These are phyloP conservation scores for Syncephalastrum contaminatum DNA, from an alignment of 371 early-diverging fungal species.

Conservation along the genomic window DNA sequence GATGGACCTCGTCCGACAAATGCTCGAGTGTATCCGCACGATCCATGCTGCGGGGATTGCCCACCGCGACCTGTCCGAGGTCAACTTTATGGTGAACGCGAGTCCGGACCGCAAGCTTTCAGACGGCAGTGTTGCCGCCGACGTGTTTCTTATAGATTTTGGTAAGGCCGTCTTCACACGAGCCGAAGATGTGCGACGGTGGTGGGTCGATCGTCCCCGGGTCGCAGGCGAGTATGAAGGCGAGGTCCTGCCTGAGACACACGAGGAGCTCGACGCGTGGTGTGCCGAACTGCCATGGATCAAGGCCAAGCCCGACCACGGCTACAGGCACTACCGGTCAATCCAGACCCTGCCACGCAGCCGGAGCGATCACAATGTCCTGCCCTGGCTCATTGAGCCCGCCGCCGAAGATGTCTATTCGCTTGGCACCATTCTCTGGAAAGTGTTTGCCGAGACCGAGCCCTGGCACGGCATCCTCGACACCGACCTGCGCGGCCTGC, in stretches of 20 bases:
- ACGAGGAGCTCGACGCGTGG: conserved; percentile 43
- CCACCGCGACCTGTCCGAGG: conserved; percentile 64
- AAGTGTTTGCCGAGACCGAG: conserved; percentile 59
- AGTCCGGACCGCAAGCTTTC: conserved; percentile 24
- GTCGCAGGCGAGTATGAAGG: conserved; percentile 27
- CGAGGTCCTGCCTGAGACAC: conserved; percentile 32
- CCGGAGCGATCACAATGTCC: conserved; percentile 38
- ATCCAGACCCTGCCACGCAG: conserved; percentile 60
- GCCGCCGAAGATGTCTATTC: conserved; percentile 64
- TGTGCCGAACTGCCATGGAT: conserved; percentile 50
- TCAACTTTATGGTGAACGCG: conserved; percentile 68
- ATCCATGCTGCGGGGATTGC: conserved; percentile 60
- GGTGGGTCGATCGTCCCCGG: conserved; percentile 48
- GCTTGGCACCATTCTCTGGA: conserved; percentile 65
- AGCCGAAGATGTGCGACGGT: conserved; percentile 38
- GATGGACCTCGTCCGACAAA: conserved; percentile 53
- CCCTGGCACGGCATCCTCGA: conserved; percentile 67
- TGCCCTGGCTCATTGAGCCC: conserved; percentile 55
- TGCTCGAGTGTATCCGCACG: conserved; percentile 50
- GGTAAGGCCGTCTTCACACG: conserved; percentile 56
- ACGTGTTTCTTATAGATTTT: conserved; percentile 61
- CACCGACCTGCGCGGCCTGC: conserved; percentile 53
- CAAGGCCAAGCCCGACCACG: conserved; percentile 55
- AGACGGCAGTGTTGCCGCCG: conserved; percentile 48
- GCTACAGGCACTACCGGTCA: conserved; percentile 55